Conservation (phyloP, 805 yeast genomes). For the Wickerhamomyces strasburgensis region DNA sequence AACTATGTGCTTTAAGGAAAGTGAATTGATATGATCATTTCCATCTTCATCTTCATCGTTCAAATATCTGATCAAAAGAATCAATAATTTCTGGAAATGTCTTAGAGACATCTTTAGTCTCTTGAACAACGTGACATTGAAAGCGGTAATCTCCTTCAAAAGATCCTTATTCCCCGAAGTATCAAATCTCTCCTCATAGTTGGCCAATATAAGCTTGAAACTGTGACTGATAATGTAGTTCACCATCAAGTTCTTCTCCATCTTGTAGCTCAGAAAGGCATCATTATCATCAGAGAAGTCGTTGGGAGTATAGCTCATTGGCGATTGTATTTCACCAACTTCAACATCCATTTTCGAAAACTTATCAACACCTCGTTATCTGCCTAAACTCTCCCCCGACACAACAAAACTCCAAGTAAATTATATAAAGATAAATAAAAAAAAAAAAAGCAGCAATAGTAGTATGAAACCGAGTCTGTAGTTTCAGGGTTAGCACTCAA, state of each 20-base stretch:
- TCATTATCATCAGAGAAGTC: neutral
- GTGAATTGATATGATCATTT: neutral
- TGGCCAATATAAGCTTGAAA: conserved; percentile 9
- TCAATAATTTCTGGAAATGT: conserved; percentile 10
- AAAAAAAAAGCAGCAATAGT: no score
- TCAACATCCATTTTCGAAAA: no score
- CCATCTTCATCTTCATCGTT: conserved; percentile 2
- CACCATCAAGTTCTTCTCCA: conserved; percentile 10
- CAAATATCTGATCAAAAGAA: conserved; percentile 9
- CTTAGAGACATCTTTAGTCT: conserved; percentile 9
- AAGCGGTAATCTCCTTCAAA: conserved; percentile 6
- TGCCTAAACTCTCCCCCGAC: no score
- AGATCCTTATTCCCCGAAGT: neutral
- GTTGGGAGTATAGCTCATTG: neutral
- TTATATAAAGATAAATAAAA: no score
- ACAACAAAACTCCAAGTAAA: no score
- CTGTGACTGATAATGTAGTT: conserved; percentile 12
- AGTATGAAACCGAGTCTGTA: no score
- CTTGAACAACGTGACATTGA: conserved; percentile 10
- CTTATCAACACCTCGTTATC: no score
- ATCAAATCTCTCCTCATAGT: conserved; percentile 5
- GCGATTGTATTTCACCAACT: neutral
- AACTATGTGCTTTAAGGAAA: conserved; percentile 14
- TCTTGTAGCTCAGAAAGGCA: neutral
- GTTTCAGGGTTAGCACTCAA: no score